Percentiles rank a stretch among this genome's conserved stretches.
phyloP scores from a whole-genome alignment of 441 rosid species.

The Populus hybrid region DNA sequence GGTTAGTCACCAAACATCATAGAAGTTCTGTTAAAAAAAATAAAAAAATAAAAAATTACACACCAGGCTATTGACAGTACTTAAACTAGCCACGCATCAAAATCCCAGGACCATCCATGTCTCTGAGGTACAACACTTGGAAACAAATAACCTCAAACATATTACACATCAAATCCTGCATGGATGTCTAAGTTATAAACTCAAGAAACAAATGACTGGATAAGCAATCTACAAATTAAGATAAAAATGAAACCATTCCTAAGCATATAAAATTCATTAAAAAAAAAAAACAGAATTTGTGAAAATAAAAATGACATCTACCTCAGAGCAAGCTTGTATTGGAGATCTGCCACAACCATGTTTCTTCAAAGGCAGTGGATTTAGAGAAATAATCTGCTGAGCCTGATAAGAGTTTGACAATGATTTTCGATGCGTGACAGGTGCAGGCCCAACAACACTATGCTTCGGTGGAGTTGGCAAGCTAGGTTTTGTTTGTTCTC shows the following conservation, averaged over 20 bases:
- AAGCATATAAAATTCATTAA: background rate
- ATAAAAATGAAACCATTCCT: background rate
- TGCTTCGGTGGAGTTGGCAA: slow-evolving; percentile 65
- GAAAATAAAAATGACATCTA: slow-evolving; percentile 26
- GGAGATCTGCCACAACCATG: slow-evolving; percentile 97
- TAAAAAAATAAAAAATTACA: no score
- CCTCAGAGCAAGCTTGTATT: slow-evolving; percentile 95
- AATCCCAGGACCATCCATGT: no score
- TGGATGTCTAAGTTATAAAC: no score
- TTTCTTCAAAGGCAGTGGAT: slow-evolving; percentile 91
- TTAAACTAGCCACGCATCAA: no score
- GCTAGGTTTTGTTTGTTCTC: slow-evolving; percentile 64
- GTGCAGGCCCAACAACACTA: slow-evolving; percentile 45
- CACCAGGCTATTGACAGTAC: background rate
- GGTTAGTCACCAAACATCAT: no score
- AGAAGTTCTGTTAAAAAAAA: no score
- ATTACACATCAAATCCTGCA: no score
- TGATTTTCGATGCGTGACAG: slow-evolving; percentile 67
- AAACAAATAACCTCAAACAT: no score
- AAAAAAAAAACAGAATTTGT: background rate
- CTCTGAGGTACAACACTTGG: no score
- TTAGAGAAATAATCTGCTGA: slow-evolving; percentile 81
- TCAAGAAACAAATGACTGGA: no score
- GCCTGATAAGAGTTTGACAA: slow-evolving; percentile 76
- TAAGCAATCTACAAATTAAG: background rate